phyloP scores from a whole-genome alignment of 2,329 filamentous ascomycete species.

The Coniochaeta prunicola region DNA sequence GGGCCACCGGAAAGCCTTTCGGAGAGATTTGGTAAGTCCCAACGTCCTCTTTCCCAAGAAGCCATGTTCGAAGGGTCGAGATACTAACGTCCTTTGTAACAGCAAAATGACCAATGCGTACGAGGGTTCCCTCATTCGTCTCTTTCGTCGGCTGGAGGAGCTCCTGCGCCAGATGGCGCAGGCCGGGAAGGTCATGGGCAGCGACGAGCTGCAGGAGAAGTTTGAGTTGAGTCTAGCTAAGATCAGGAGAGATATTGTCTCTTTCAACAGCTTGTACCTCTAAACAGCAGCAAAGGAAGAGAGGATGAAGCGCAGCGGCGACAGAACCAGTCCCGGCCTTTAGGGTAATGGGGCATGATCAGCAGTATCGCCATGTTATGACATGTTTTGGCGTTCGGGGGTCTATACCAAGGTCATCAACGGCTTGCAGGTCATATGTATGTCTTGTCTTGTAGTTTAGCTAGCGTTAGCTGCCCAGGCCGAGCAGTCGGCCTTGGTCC shows the following conservation, averaged over 20 bases:
- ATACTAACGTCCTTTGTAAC: constrained; percentile 9
- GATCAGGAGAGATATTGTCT: constrained; percentile 85
- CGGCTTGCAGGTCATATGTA: neutral
- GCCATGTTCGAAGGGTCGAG: neutral
- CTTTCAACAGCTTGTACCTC: constrained; percentile 20
- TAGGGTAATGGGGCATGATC: neutral
- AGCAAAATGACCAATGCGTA: constrained; percentile 98
- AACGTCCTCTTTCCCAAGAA: neutral
- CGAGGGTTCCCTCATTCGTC: constrained; percentile 90
- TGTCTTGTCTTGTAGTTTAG: neutral
- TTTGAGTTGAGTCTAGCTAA: constrained; percentile 82
- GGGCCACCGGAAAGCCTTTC: constrained; percentile 87
- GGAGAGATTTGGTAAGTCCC: constrained; percentile 82
- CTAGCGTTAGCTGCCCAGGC: neutral
- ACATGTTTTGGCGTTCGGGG: neutral
- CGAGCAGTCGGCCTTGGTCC: neutral
- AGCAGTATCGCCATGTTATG: neutral
- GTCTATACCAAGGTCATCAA: neutral
- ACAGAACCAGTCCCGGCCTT: neutral
- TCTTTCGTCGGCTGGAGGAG: constrained; percentile 94
- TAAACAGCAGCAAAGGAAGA: constrained; percentile 1
- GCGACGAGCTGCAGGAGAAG: constrained; percentile 84
- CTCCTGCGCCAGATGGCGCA: constrained; percentile 91
- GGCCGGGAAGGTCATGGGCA: constrained; percentile 96
- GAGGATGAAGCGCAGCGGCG: neutral